Evolutionary conservation across 1,284 basidiomycete species (phyloP), one percentile per base, ranked within the genome.

Genomic region (Cryptococcus sp.): DNA sequence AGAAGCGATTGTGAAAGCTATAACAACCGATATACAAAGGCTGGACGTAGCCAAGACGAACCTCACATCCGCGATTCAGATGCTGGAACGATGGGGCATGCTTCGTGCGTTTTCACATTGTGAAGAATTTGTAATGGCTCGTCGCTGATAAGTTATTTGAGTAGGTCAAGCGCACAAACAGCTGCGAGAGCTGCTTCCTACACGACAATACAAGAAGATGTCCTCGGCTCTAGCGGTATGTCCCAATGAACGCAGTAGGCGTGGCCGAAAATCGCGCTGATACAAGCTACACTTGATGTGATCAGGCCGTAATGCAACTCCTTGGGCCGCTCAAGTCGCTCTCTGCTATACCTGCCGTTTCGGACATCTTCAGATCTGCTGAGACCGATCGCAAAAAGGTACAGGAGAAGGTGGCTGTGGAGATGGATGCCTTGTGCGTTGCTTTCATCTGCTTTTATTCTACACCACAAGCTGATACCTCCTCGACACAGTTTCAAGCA

Each of bases 1-100:
- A 13, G 95, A 99, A 74, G 91, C 91, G 1, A 92, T 97, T 48
- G 96, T 99, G 38, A 85, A 89, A 58, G 87, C 92, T 61, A 96
- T 99, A 67, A 99, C 96, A 5, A 88, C 91, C 65, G 96, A 99
- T 75, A 98, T 99, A 55, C 93, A 97, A 74, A 86, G 89, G 6
- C 83, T 99, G 37, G 96, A 99, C 74, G 81, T 90, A 37, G 94
- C 93, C 34, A 99, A 99, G 83, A 88, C 87, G 78, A 98, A 99
- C 72, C 83, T 95, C 47, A 88, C 89, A 23, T 80, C 85, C 23
- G 92, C 90, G 68, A 93, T 99, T 85, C 94, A 91, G 5, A 89
- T 87, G 2, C 79, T 98, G 63, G 94, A 93, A 77, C 81, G 93
- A 46, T 83, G 98, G 68, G 92, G 93, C 74, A 96, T 96, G 91